Evolutionary conservation across 768 basidiomycete species (phyloP), one percentile per base, ranked within the genome.

Genomic region (Xerocomellus intermedius): DNA sequence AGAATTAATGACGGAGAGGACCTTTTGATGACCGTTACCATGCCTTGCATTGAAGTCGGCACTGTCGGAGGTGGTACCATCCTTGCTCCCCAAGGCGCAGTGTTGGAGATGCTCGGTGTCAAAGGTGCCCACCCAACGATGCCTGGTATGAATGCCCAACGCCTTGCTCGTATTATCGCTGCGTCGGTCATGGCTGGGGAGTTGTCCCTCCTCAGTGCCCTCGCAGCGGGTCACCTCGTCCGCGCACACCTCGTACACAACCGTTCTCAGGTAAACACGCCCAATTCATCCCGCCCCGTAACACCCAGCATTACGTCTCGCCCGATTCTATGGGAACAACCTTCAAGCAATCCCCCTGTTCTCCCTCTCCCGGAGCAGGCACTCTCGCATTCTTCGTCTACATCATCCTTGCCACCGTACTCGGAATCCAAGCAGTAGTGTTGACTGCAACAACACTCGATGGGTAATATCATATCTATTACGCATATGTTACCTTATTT

Each of bases 41-140:
- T 99, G 97, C 97, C 96, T n/a, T 97, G 88, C 30, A 94, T 99
- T 69, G 97, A 99, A 74, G 96, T 98, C 26, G 97, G 97, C 38
- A 98, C 97, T 39, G 87, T 99, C 50, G 97, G 96, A 36, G 97
- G 97, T 37, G 97, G 97, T 33, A 98, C 96, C 2, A 82, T 96
- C 35, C 87, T 99, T 46, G 83, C 79, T 8, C 96, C 97, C 0
- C 97, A 99, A 70, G 81, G 84, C 43, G 84, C 91, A 9, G 87
- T 98, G 48, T 84, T 98, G 56, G 91, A 96, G 45, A 86, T 98
- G 88, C 87, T 99, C 48, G 96, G 95, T 35, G 75, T 98, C 67
- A 85, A 82, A 55, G 97, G 97, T 50, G 90, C 97, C 0, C 91
- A 98, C 73, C 79, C 85, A 0, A 87, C 88, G 12, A 75, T 82